These are phyloP conservation scores for Wickerhamiella slavikovae DNA, from an alignment of 805 yeast species.

Conservation along the genomic window DNA sequence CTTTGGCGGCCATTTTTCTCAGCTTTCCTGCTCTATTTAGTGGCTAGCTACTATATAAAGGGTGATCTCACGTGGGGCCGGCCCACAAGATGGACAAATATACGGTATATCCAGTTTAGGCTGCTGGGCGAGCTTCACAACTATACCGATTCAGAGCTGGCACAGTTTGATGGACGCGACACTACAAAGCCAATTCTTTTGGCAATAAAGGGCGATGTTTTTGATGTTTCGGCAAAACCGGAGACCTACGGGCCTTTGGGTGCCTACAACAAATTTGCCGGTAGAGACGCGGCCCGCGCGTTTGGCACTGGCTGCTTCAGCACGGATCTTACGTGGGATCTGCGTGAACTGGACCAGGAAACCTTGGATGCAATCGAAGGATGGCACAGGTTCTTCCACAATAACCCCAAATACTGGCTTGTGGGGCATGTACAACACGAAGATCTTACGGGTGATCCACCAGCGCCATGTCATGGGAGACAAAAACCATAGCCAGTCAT, in stretches of 20 bases:
- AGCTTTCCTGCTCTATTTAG: slow-evolving; percentile 1
- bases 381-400: slow-evolving; percentile 34
- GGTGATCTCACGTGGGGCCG: slow-evolving; percentile 41
- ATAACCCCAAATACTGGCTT: slow-evolving; percentile 33
- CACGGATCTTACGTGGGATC: slow-evolving; percentile 43
- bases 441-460: slow-evolving; percentile 27
- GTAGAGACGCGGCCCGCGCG: slow-evolving; percentile 48
- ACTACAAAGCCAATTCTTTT: slow-evolving; percentile 31
- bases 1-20: slow-evolving; percentile 1
- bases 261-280: slow-evolving; percentile 35
- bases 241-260: slow-evolving; percentile 40
- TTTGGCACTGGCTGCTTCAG: slow-evolving; percentile 51
- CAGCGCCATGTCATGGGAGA: slow-evolving; percentile 24
- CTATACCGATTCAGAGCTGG: slow-evolving; percentile 27
- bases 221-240: slow-evolving; percentile 35
- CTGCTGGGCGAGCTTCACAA: slow-evolving; percentile 12
- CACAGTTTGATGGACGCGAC: slow-evolving; percentile 31
- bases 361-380: slow-evolving; percentile 22
- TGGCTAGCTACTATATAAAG: slow-evolving; percentile 29
- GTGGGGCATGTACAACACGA: slow-evolving; percentile 35
- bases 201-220: slow-evolving; percentile 39
- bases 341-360: slow-evolving; percentile 35
- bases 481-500: no score
- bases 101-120: slow-evolving; percentile 21
- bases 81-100: slow-evolving; percentile 28